phyloP scores from a whole-genome alignment of 179 eudicot species.

The Carnegiea gigantea region DNA sequence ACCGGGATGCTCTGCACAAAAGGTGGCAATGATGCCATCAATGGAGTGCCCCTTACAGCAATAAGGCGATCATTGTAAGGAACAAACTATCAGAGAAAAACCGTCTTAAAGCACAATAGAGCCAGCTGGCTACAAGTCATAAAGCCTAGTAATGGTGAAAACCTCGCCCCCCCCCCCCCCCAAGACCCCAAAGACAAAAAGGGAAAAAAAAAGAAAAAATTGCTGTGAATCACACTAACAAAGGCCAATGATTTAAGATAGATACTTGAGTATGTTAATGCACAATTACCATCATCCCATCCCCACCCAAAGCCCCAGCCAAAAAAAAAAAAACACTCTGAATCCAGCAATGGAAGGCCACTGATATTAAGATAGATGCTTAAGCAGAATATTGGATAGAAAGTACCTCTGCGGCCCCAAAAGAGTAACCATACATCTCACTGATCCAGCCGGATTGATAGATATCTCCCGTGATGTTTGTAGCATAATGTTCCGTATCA shows the following conservation, averaged over 20 bases:
- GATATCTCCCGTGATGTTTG: constrained; percentile 76
- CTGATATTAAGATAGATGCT: neutral
- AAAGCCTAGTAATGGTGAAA: too few species aligned
- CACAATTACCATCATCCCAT: too few species aligned
- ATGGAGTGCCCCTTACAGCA: too few species aligned
- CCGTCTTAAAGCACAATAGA: too few species aligned
- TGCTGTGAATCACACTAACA: too few species aligned
- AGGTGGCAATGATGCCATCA: neutral
- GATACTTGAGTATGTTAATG: neutral
- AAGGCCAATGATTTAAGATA: neutral
- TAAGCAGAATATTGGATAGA: neutral
- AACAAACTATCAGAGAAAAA: too few species aligned
- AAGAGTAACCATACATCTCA: constrained; percentile 98
- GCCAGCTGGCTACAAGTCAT: too few species aligned
- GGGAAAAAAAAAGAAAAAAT: too few species aligned
- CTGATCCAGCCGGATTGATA: constrained; percentile 95
- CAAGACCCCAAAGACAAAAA: too few species aligned
- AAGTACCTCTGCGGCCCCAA: constrained; percentile 96
- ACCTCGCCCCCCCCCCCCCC: too few species aligned
- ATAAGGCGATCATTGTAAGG: too few species aligned
- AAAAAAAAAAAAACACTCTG: neutral
- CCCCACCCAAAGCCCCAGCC: too few species aligned
- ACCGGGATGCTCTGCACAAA: neutral
- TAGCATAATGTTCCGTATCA: constrained; percentile 81
- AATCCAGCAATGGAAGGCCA: neutral